Evolutionary conservation across 2,329 filamentous ascomycete species (phyloP).

Genomic region (Colletotrichum siamense): DNA sequence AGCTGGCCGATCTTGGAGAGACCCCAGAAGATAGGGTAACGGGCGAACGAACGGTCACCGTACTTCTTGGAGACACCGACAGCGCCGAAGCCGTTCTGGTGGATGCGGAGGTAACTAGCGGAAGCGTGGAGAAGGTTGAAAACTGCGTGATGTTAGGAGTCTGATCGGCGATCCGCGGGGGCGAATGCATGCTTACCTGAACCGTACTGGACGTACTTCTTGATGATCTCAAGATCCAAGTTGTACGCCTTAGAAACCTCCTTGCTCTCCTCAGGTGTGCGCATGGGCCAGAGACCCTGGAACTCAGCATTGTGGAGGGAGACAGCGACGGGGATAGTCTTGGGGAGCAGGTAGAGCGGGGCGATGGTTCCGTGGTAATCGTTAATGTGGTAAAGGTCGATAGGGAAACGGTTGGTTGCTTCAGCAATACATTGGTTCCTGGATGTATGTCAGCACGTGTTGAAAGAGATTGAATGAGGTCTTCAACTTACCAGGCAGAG

Average conservation of each 20-base stretch:
- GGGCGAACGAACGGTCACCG: conserved; percentile 68
- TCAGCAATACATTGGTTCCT: conserved; percentile 70
- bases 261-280: conserved; percentile 62
- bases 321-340: conserved; percentile 65
- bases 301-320: conserved; percentile 75
- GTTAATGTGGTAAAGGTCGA: conserved; percentile 70
- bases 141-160: conserved; percentile 36
- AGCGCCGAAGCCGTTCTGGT: conserved; percentile 72
- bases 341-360: conserved; percentile 69
- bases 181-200: conserved; percentile 37
- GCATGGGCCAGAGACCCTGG: conserved; percentile 72
- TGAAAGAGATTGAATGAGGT: fast-evolving
- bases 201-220: conserved; percentile 70
- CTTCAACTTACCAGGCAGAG: conserved; percentile 58
- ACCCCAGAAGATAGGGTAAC: conserved; percentile 75
- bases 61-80: conserved; percentile 74
- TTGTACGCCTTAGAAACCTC: conserved; percentile 72
- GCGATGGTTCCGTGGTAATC: conserved; percentile 71
- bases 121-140: conserved; percentile 74
- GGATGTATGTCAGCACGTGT: neutral
- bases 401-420: conserved; percentile 64
- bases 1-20: conserved; percentile 66
- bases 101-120: conserved; percentile 68
- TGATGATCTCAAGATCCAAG: conserved; percentile 59
- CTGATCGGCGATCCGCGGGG: fast-evolving